These are phyloP conservation scores for Emmonsiellopsis sp. DNA, from an alignment of 2,329 filamentous ascomycete species.

Conservation along the genomic window DNA sequence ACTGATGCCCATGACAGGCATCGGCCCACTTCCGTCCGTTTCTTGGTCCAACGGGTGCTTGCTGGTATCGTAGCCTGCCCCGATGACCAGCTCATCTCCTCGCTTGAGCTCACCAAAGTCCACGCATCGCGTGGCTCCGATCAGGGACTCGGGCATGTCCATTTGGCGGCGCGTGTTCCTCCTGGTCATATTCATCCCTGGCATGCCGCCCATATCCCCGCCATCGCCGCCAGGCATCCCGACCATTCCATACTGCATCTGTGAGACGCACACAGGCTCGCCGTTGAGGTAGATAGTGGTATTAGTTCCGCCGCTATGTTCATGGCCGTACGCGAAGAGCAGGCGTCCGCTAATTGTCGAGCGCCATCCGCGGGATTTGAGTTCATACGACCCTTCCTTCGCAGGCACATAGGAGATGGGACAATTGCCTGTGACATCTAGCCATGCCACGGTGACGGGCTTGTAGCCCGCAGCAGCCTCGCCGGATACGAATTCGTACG, in stretches of 20 bases:
- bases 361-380: not conserved
- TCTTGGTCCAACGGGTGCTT: not conserved
- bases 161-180: not conserved
- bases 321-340: not conserved
- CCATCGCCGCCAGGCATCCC: not conserved
- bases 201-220: not conserved
- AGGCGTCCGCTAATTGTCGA: not conserved
- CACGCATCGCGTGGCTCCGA: not conserved
- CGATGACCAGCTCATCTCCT: slow-evolving; percentile 1
- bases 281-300: slow-evolving; percentile 1
- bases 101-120: not conserved
- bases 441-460: not conserved
- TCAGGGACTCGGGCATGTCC: not conserved
- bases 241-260: not conserved
- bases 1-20: not conserved
- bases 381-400: not conserved
- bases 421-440: not conserved
- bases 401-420: not conserved
- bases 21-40: not conserved
- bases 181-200: not conserved
- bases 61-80: not conserved
- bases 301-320: not conserved
- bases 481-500: not conserved
- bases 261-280: not conserved
- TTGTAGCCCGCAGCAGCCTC: not conserved